phyloP scores from a whole-genome alignment of 2,329 filamentous ascomycete genomes.

The Colletotrichum falcatum region DNA sequence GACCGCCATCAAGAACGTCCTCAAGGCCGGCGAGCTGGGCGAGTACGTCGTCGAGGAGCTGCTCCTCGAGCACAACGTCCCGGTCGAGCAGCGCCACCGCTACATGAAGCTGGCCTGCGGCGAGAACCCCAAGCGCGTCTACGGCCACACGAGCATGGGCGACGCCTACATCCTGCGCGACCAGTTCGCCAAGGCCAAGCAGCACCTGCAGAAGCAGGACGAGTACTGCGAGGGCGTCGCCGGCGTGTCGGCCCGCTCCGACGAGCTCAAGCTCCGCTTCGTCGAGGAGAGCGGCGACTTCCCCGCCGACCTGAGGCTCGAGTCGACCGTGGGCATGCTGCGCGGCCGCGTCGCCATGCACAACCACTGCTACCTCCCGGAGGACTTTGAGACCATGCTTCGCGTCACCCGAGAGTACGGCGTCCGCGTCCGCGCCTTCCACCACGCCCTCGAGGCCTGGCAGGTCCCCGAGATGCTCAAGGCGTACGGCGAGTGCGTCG shows the following conservation, averaged over 20 bases:
- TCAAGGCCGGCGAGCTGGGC: constrained; percentile 48
- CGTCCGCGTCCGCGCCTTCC: constrained; percentile 55
- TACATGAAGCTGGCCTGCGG: constrained; percentile 62
- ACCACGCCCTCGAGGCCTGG: constrained; percentile 56
- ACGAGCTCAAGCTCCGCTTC: constrained; percentile 43
- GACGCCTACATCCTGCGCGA: constrained; percentile 54
- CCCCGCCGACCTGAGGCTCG: constrained; percentile 53
- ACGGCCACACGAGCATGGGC: constrained; percentile 55
- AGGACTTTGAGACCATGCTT: constrained; percentile 59
- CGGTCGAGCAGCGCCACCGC: constrained; percentile 47
- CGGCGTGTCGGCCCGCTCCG: constrained; percentile 40
- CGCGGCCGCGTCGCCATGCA: constrained; percentile 56
- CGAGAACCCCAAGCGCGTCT: constrained; percentile 56
- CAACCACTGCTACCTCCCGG: constrained; percentile 58
- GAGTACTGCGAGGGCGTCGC: constrained; percentile 45
- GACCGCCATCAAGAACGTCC: constrained; percentile 55
- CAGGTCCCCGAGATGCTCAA: constrained; percentile 55
- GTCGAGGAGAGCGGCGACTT: constrained; percentile 41
- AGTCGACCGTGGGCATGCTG: constrained; percentile 55
- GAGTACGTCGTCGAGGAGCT: constrained; percentile 57
- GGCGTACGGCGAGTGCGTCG: constrained; percentile 47
- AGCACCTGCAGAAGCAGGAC: constrained; percentile 53
- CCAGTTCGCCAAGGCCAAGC: constrained; percentile 53
- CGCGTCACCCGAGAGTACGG: constrained; percentile 57
- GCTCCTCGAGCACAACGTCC: constrained; percentile 54